phyloP scores from a whole-genome alignment of 768 basidiomycete species.

The Boletus huronensis region DNA sequence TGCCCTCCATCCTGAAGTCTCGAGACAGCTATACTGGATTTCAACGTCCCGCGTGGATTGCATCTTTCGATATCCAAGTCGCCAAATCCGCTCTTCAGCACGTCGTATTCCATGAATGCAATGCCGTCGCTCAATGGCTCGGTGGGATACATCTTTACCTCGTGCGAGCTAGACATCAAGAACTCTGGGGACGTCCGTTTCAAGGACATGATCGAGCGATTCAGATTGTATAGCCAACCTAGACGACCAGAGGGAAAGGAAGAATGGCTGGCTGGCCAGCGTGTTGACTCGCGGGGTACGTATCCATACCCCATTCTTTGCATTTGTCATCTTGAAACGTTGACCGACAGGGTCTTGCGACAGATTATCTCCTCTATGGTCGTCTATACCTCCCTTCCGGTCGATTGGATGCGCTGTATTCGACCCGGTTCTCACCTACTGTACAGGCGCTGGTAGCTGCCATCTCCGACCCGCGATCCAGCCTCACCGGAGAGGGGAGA shows the following conservation, averaged over 20 bases:
- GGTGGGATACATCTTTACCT: conserved; percentile 90
- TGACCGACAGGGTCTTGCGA: conserved; percentile 19
- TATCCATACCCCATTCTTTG: conserved; percentile 16
- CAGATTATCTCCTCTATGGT: conserved; percentile 93
- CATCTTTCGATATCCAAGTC: conserved; percentile 83
- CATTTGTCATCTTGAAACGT: conserved; percentile 10
- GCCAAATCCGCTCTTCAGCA: conserved; percentile 84
- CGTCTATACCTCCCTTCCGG: conserved; percentile 87
- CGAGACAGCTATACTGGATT: conserved; percentile 80
- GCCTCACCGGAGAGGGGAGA: conserved; percentile 38
- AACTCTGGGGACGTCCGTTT: conserved; percentile 70
- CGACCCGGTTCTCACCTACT: conserved; percentile 74
- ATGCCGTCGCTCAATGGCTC: conserved; percentile 92
- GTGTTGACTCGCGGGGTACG: conserved; percentile 72
- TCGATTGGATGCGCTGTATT: conserved; percentile 85
- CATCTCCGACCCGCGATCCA: conserved; percentile 75
- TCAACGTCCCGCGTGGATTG: conserved; percentile 76
- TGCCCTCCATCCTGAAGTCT: conserved; percentile 4
- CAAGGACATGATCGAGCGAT: conserved; percentile 87
- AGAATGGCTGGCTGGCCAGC: conserved; percentile 77
- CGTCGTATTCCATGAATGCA: conserved; percentile 89
- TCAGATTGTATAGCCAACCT: conserved; percentile 80
- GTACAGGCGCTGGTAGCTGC: conserved; percentile 81
- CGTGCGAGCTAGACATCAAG: conserved; percentile 73
- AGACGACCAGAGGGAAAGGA: conserved; percentile 74